Percentiles rank a stretch among this genome's conserved stretches.
These are phyloP conservation scores for Corymbia calophylla DNA, from an alignment of 441 rosid species.

Conservation along the genomic window DNA sequence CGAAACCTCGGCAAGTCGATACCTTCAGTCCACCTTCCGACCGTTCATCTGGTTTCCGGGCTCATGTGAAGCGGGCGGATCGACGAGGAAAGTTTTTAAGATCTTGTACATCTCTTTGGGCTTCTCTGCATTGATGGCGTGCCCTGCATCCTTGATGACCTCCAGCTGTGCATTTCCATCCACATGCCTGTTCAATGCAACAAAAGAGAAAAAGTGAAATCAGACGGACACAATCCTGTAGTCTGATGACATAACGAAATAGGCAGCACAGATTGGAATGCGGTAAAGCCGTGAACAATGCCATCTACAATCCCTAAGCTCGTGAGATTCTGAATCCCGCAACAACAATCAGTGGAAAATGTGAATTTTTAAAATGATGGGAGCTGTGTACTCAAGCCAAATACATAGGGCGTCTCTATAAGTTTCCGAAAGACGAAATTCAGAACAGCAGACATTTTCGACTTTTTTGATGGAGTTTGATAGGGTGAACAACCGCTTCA, in stretches of 20 bases:
- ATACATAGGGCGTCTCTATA: background rate
- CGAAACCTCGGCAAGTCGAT: background rate
- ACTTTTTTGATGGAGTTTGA: background rate
- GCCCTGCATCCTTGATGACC: constrained; percentile 61
- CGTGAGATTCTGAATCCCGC: background rate
- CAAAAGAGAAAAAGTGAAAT: background rate
- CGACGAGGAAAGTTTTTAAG: constrained; percentile 46
- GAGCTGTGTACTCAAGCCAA: background rate
- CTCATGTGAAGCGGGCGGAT: constrained; percentile 16
- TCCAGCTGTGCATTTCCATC: constrained; percentile 57
- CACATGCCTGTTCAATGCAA: constrained; percentile 37
- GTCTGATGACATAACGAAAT: background rate
- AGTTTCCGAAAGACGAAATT: background rate
- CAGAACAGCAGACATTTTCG: background rate
- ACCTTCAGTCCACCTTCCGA: constrained; percentile 7
- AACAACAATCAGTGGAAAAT: background rate
- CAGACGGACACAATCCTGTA: background rate
- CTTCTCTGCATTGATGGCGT: constrained; percentile 62
- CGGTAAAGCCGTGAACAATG: background rate
- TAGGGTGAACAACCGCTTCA: background rate
- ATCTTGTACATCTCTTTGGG: constrained; percentile 47
- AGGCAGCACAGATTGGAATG: background rate
- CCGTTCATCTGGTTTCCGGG: constrained; percentile 17
- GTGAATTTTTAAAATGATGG: background rate
- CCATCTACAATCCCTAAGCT: background rate